A percentile compares a stretch with the other conserved stretches of the same genome.
Conservation (phyloP, 495 filamentous ascomycete species). For the Platismatia glauca region DNA sequence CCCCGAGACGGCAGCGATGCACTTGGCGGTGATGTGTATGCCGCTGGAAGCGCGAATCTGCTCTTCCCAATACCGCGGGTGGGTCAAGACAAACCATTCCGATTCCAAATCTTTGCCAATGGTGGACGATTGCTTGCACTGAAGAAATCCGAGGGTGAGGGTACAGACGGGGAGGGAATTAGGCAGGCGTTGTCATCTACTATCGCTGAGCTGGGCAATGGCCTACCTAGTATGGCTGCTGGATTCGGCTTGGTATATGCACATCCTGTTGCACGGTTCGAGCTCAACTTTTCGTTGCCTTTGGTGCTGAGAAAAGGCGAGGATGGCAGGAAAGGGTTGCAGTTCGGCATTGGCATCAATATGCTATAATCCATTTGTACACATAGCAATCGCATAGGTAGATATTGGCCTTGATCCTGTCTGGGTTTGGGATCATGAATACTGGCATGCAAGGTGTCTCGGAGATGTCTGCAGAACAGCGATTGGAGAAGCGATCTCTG, state of each 20-base stretch:
- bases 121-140: conserved; percentile 77
- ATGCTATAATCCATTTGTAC: conserved; percentile 55
- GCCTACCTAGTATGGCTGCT: conserved; percentile 75
- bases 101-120: conserved; percentile 84
- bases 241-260: conserved; percentile 91
- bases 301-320: conserved; percentile 73
- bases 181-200: conserved; percentile 43
- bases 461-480: no score
- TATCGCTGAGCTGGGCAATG: conserved; percentile 56
- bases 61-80: conserved; percentile 74
- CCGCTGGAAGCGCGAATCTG: conserved; percentile 75
- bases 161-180: conserved; percentile 47
- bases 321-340: conserved; percentile 79
- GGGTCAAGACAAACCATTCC: conserved; percentile 70
- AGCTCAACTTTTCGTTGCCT: conserved; percentile 88
- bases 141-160: conserved; percentile 46
- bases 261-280: conserved; percentile 82
- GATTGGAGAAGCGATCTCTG: no score
- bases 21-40: conserved; percentile 84
- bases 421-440: no score
- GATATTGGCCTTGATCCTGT: no score
- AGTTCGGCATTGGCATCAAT: conserved; percentile 87
- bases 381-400: conserved; percentile 9
- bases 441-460: no score
- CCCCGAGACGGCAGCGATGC: conserved; percentile 77